Conservation (phyloP, 2,329 filamentous ascomycete species). For the Fusarium sacchari region DNA sequence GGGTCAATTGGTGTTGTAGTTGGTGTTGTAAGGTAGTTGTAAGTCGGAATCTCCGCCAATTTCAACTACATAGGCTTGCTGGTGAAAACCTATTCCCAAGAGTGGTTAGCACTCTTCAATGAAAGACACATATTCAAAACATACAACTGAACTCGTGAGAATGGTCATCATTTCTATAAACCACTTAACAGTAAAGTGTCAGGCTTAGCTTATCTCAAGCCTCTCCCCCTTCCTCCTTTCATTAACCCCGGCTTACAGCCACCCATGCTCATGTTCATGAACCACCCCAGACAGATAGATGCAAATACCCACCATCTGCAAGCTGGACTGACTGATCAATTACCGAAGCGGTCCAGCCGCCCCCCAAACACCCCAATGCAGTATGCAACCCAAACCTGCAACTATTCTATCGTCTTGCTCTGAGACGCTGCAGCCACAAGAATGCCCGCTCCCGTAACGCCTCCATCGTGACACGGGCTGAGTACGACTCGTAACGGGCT, state of each 20-base stretch:
- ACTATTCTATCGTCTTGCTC: conserved; percentile 50
- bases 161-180: conserved; percentile 27
- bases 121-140: background rate
- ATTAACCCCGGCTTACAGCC: conserved; percentile 23
- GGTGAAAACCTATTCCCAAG: background rate
- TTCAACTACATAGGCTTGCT: background rate
- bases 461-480: conserved; percentile 68
- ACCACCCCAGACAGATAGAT: conserved; percentile 8
- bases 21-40: background rate
- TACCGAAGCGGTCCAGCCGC: conserved; percentile 37
- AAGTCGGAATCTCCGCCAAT: background rate
- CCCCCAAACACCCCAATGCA: conserved; percentile 13
- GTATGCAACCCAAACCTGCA: conserved; percentile 25
- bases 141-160: conserved; percentile 13
- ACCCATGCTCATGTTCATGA: conserved; percentile 13
- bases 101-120: background rate
- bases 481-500: conserved; percentile 59
- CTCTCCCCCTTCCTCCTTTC: conserved; percentile 11
- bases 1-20: background rate
- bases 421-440: conserved; percentile 58
- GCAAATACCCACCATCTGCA: conserved; percentile 18
- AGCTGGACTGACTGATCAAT: conserved; percentile 24
- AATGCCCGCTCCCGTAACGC: conserved; percentile 70
- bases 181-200: conserved; percentile 4
- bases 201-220: conserved; percentile 7